Base-by-base conservation (phyloP, 2,329 filamentous ascomycete species). In the Diplodia intermedia region DNA sequence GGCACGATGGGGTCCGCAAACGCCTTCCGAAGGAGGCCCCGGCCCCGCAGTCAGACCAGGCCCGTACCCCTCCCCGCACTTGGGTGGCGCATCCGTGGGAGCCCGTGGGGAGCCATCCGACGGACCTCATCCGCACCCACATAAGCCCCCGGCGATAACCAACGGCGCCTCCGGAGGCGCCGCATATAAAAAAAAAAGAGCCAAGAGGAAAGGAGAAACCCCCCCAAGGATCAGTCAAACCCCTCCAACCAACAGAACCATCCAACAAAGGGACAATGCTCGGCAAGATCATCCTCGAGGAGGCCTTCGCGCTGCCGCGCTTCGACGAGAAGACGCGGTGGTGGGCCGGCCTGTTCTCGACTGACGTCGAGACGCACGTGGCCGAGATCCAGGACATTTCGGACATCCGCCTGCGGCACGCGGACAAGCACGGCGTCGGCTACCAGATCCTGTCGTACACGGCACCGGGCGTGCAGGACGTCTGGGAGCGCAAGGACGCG, bases 271-370 rank as follows among this genome's bases (percentile, higher is more conserved):
- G 8, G 70, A 26, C 8, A 11, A 88, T 88, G 86, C 77, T 83
- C 14, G 87, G 88, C 69, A 89, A 90, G 70, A 82, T 89, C 68
- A 85, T 85, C 14, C 80, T 89, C 26, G 87, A 89, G 75, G 87
- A 89, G 77, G 86, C 86, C 15, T 89, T 88, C 70, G 85, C 84
- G 69, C 81, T 89, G 7, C 86, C 88, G 54, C 83, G 86, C 40
- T 82, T 88, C 70, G 80, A 84, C 55, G 85, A 89, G 70, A 85
- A 85, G 75, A 87, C 85, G 5, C 79, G 80, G 71, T 88, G 86
- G 86, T 89, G 86, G 86, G 88, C 87, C 1, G 78, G 80, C 4
- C 76, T 89, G 26, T 90, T 89, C 73, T 83, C 86, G 15, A 80
- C 84, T n/a, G 83, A 89, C 70, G 80, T 85, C 1, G 85, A 87